Percentiles rank a stretch among this genome's conserved stretches.
phyloP scores from a whole-genome alignment of 2,329 filamentous ascomycete species.

The Saccharata proteae region DNA sequence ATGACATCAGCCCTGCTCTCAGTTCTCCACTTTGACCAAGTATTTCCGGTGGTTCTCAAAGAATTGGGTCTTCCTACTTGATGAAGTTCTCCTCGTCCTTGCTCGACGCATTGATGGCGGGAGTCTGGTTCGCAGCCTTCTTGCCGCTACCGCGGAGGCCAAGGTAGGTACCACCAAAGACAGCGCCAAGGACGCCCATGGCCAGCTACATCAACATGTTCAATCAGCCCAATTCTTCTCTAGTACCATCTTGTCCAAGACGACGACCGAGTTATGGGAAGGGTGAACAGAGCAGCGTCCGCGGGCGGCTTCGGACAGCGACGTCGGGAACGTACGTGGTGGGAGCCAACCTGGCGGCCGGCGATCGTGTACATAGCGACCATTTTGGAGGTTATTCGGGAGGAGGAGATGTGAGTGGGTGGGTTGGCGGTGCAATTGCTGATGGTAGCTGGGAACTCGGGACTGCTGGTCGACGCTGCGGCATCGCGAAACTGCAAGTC shows the following conservation, averaged over 20 bases:
- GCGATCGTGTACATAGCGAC: slow-evolving; percentile 40
- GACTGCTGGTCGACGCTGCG: slow-evolving; percentile 2
- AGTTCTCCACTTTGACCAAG: background rate
- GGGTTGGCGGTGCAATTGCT: slow-evolving; percentile 1
- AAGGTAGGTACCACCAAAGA: slow-evolving; percentile 23
- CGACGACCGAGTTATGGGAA: too few species aligned
- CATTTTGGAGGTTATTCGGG: slow-evolving; percentile 30
- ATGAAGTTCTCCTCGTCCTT: slow-evolving; percentile 59
- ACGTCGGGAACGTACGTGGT: slow-evolving; percentile 32
- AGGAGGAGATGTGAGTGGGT: slow-evolving; percentile 13
- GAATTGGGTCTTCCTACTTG: slow-evolving; percentile 36
- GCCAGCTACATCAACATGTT: slow-evolving; percentile 38
- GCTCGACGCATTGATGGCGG: slow-evolving; percentile 51
- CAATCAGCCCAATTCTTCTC: slow-evolving; percentile 7
- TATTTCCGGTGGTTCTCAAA: background rate
- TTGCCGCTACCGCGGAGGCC: slow-evolving; percentile 27
- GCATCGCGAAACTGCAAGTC: slow-evolving; percentile 1
- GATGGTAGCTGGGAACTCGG: background rate
- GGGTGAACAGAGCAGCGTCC: too few species aligned
- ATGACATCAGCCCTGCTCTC: too few species aligned
- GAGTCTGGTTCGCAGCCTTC: slow-evolving; percentile 27
- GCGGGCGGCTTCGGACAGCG: too few species aligned
- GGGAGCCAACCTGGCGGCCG: slow-evolving; percentile 42
- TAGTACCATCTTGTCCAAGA: too few species aligned
- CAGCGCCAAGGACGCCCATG: slow-evolving; percentile 38